Evolutionary conservation across 805 yeast genomes (phyloP).

Genomic region (Candida berthetii): DNA sequence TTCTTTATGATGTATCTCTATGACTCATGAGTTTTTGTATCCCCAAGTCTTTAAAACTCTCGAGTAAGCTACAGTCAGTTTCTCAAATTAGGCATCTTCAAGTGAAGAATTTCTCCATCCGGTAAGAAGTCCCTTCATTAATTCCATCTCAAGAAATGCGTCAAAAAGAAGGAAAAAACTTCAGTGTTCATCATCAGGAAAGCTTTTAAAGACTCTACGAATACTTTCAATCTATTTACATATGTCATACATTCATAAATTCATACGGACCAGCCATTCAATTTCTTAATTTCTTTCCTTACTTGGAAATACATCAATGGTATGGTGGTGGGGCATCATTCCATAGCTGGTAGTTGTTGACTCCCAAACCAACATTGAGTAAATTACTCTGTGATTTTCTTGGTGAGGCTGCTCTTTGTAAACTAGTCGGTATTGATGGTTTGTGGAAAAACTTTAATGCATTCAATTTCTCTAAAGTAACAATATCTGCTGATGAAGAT

Average conservation of each 20-base stretch:
- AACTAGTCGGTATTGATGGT: not conserved
- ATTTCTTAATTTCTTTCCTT: not conserved
- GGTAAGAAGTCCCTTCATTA: no score
- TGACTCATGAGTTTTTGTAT: no score
- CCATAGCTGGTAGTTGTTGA: constrained; percentile 4
- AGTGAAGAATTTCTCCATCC: no score
- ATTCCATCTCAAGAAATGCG: no score
- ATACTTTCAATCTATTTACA: no score
- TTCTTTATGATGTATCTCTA: no score
- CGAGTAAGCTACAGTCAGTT: no score
- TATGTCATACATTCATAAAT: not conserved
- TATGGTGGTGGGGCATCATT: constrained; percentile 11
- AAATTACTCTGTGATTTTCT: constrained; percentile 18
- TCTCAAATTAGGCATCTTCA: no score
- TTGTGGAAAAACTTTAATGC: not conserved
- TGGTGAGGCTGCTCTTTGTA: constrained; percentile 13
- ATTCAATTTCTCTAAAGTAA: not conserved
- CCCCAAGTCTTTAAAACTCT: no score
- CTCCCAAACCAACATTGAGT: constrained; percentile 14
- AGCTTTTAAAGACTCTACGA: no score
- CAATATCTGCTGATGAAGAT: constrained; percentile 6
- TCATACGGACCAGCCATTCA: not conserved
- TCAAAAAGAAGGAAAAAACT: no score
- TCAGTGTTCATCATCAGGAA: no score
- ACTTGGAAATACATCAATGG: not conserved